Evolutionary conservation across 495 filamentous ascomycete genomes (phyloP), one percentile per base, ranked within the genome.

Genomic region (Neurospora hispaniola): DNA sequence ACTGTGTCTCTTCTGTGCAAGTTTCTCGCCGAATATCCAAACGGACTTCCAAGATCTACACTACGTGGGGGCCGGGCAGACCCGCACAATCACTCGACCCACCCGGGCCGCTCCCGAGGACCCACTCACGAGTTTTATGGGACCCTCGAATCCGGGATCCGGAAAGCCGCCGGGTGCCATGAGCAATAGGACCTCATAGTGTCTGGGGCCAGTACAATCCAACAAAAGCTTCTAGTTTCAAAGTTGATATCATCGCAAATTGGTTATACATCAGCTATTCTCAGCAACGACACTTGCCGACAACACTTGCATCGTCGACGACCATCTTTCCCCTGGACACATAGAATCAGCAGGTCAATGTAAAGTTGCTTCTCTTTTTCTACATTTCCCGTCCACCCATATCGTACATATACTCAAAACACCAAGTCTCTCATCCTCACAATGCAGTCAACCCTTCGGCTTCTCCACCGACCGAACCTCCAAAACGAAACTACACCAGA

Each of bases 261-360:
- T n/a, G 44, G 1, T 20, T 11, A 27, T n/a, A 2, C 9, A 12
- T 54, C 46, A 12, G 11, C 3, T n/a, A 1, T 54, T 27, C 5
- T 2, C 10, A 54, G 11, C 23, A 0, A 27, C 10, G 20, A 18
- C 43, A 46, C 43, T 46, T 18, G 3, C 8, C 42, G 6, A 18
- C 0, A n/a, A 20, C 0, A 20, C 4, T 1, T 12, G 1, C 4
- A 23, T n/a, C n/a, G 9, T 23, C n/a, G n/a, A 1, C 46, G n/a
- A 48, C 18, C 18, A 46, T n/a, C 18, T 46, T n/a, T 44, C 43
- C 43, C 18, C 18, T 8, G 4, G 5, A 48, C n/a, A 23, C 0
- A 5, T 5, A 48, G n/a, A 5, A 44, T 4, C 43, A 12, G 10
- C n/a, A 0, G 10, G 2, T 48, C 4, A 48, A 11, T 4, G 9